Evolutionary conservation across 2,329 filamentous ascomycete genomes (phyloP).

Genomic region (Cercospora citrullina): DNA sequence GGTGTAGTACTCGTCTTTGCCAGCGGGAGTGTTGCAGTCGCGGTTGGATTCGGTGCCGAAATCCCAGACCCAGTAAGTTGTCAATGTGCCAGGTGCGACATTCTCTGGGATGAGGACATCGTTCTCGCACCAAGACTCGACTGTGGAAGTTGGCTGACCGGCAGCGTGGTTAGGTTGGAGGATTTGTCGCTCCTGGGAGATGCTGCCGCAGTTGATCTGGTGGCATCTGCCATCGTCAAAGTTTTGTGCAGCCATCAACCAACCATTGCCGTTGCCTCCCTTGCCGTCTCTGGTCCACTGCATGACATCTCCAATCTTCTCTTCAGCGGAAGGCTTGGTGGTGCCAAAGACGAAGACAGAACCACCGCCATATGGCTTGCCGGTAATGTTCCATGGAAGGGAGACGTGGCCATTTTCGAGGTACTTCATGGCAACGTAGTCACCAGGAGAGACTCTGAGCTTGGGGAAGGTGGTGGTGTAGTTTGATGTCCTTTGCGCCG

Average conservation of each 20-base stretch:
- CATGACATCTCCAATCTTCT: conserved; percentile 66
- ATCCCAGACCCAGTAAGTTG: conserved; percentile 96
- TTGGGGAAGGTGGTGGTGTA: conserved; percentile 58
- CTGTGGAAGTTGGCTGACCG: conserved; percentile 46
- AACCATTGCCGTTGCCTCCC: conserved; percentile 76
- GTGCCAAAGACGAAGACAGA: conserved; percentile 54
- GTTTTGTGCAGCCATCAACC: conserved; percentile 72
- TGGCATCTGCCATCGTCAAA: conserved; percentile 93
- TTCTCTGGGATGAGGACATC: conserved; percentile 73
- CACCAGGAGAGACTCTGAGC: conserved; percentile 57
- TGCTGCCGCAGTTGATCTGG: conserved; percentile 64
- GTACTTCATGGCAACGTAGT: conserved; percentile 52
- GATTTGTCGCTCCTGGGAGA: conserved; percentile 61
- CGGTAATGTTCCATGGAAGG: conserved; percentile 42
- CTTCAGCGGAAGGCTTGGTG: conserved; percentile 50
- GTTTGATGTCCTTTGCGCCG: conserved; percentile 60
- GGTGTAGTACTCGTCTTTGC: conserved; percentile 60
- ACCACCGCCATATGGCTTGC: conserved; percentile 48
- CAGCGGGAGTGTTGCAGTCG: conserved; percentile 48
- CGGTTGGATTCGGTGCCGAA: conserved; percentile 63
- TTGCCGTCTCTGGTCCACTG: conserved; percentile 79
- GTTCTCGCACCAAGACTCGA: conserved; percentile 75
- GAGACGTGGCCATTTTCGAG: conserved; percentile 54
- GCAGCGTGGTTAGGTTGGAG: conserved; percentile 57
- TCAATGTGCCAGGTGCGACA: conserved; percentile 65